Conservation (phyloP, 352 stramenopile genomes). For the Phytophthora cactorum region DNA sequence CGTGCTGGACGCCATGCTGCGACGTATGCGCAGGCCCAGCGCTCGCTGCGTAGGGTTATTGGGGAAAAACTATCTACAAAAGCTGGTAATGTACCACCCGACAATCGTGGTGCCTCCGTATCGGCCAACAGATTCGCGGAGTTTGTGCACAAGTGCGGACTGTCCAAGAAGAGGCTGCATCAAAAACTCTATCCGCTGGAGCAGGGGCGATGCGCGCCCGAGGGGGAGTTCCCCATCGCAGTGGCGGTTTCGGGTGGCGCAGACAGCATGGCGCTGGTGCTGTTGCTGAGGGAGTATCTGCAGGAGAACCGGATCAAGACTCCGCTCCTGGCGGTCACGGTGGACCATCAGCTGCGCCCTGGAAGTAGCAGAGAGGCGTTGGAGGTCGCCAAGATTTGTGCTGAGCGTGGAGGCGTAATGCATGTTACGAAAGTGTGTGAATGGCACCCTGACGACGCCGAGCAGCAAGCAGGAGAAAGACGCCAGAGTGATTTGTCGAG, state of each 20-base stretch:
- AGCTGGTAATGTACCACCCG: not conserved
- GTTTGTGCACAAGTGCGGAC: constrained; percentile 44
- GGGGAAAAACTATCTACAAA: constrained; percentile 2
- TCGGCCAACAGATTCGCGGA: constrained; percentile 42
- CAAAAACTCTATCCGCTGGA: constrained; percentile 44
- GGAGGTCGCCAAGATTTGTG: constrained; percentile 55
- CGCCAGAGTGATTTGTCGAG: not conserved
- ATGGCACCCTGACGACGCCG: constrained; percentile 40
- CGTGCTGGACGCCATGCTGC: too few species aligned
- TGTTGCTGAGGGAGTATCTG: constrained; percentile 75
- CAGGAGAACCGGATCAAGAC: constrained; percentile 51
- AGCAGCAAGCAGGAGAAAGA: constrained; percentile 5
- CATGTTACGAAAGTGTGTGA: constrained; percentile 64
- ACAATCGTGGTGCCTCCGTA: constrained; percentile 12
- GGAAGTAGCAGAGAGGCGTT: constrained; percentile 73
- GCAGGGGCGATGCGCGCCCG: constrained; percentile 13
- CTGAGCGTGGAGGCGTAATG: constrained; percentile 44
- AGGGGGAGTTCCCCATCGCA: constrained; percentile 61
- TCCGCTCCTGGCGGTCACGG: constrained; percentile 78
- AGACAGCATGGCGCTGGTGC: constrained; percentile 84
- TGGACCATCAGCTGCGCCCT: constrained; percentile 73
- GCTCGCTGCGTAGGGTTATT: constrained; percentile 4
- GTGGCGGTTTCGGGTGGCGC: constrained; percentile 79
- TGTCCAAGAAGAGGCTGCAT: constrained; percentile 51
- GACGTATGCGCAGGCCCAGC: not conserved